Base-by-base conservation (phyloP, 768 basidiomycete genomes). In the Obba rivulosa region DNA sequence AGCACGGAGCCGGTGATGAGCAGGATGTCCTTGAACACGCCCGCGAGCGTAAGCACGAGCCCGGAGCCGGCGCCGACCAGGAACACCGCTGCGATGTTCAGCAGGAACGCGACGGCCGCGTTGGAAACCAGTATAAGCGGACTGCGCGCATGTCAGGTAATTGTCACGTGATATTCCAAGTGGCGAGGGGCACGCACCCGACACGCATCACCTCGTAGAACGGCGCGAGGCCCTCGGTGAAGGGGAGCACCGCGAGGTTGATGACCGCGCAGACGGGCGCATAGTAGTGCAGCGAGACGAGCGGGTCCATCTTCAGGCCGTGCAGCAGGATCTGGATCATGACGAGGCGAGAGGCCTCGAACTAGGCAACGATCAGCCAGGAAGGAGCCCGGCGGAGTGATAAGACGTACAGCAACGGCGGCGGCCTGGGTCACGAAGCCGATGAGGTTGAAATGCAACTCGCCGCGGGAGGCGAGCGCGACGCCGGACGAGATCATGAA, bases 261-360 rank as follows among this genome's bases (percentile, higher is more conserved):
- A 98, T 88, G 51, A 73, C 65, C 0, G 95, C 92, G 65, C 95
- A 98, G 44, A 97, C 90, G 13, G 93, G 93, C 9, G 94, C 93
- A 62, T 93, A 96, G 72, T 95, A 97, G 72, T 98, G 90, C 44
- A 98, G 68, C 5, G 93, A 96, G 18, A 92, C 89, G 5, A 97
- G 79, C 0, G 95, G 95, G 62, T 96, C 92, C 94, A 98, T 97
- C 71, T 96, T 96, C 61, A 96, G 71, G 34, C 93, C 93, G 62
- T 96, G 92, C 0, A 98, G 74, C 35, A 98, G 81, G 45, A 94
- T 81, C 65, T 98, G 89, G 52, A 98, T 97, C 82, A 96, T 92
- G 20, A 98, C 92, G 11, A 98, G 79, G 35, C 95, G 87, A 17
- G 88, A 87, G 1, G 92, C 87, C 68, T 99, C 95, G 62, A 97